Base-by-base conservation (phyloP, 352 stramenopile species). In the Globisporangium middletonii region DNA sequence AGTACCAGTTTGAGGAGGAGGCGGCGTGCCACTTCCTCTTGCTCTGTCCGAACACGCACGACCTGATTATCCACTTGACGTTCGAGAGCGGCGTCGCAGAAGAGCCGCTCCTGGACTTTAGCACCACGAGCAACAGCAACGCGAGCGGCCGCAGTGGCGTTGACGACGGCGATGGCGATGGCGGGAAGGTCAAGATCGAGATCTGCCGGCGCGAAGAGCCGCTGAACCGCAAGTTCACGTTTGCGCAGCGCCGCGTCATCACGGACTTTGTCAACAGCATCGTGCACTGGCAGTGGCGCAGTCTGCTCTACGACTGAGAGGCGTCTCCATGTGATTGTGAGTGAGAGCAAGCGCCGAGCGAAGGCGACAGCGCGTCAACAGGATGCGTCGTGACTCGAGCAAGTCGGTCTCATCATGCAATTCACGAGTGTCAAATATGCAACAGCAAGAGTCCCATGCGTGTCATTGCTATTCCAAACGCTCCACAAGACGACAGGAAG, bases 211-310 rank as follows among this genome's bases (percentile, higher is more conserved):
- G 86, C 26, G 86, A 95, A 52, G 86, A 94, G 59, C 79, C 86
- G 2, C 64, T 63, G 30, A 91, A 88, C 62, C 79, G 85, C 49
- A 75, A 74, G 65, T 91, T 95, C 61, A 91, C 83, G 18, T 78
- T 86, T 19, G 76, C 83, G 2, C 86, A 95, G 65, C 82, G 86
- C 8, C 83, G 84, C 19, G 84, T 84, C 33, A 89, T 95, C 61
- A 74, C 77, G 2, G 81, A 94, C 51, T 93, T 95, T 62, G 80
- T 95, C 38, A 95, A 95, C 64, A 85, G 70, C 59, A 86, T 94
- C 50, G 80, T 94, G 47, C 85, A 94, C 67, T 95, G 86, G 86
- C 86, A 93, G 50, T 95, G 86, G 86, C 76, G 79, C 15, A 87
- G 75, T 64, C 72, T 94, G 51, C 76, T 94, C 23, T 94, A 94